Base-by-base conservation (phyloP, 352 stramenopile species). In the Globisporangium irregulare region DNA sequence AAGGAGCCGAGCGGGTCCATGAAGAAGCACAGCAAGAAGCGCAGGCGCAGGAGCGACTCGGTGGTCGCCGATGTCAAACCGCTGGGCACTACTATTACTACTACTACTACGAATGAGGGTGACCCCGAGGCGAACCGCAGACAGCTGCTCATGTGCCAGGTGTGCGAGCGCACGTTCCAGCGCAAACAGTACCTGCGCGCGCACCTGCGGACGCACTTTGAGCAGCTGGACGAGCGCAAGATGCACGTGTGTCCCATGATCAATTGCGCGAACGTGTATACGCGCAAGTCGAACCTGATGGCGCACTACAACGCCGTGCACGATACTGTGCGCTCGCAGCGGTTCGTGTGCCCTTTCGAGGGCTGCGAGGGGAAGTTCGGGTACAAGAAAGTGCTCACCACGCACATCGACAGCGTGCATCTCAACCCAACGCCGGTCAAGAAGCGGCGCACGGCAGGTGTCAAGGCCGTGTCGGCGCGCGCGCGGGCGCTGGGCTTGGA, bases 261-360 rank as follows among this genome's bases (percentile, higher is more conserved):
- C 2, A 74, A 71, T 6, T 95, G 87, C 48, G 67, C 70, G 59
- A 92, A 90, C 61, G 50, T 70, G 18, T 95, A 93, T 73, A 92
- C 85, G 22, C 80, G 79, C 24, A 73, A 82, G 32, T 87, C 84
- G 10, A 95, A 95, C 46, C 54, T 93, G 27, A 92, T 91, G 77
- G 68, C 81, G 29, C 87, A 93, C 64, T 89, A 88, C 59, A 91
- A 92, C 66, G 82, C 83, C 8, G 76, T 82, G 32, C 85, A 93
- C 53, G 82, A 91, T 41, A 65, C 75, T 4, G 68, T 73, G 70
- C 87, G 86, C 62, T 87, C 80, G 10, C 68, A 77, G 72, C 80
- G 80, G 27, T 95, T 92, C 71, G 74, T 71, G 59, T 95, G 87
- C 66, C 82, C 81, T 5, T 72, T 78, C 20, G 78, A 84, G 1